Evolutionary conservation across 176 grass and related monocot genomes (phyloP), one percentile per base, ranked within the genome.

Genomic region (Carex parvula): DNA sequence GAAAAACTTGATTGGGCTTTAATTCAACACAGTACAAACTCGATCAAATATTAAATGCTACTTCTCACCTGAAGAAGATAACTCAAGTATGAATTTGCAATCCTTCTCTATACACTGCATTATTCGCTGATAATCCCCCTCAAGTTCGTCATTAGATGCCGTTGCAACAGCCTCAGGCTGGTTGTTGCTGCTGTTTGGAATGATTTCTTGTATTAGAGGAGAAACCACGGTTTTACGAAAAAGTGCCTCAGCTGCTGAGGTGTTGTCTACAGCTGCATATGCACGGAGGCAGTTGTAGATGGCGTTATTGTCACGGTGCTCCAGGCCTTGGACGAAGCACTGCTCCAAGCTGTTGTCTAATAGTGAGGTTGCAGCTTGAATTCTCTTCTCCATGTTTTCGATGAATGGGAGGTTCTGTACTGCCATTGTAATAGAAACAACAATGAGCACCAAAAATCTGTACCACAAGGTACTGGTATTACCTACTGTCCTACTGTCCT

Each of bases 341-440:
- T 65, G 81, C 79, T 92, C 91, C 62, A 99, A 88, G 78, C 89
- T 95, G 80, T 88, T 86, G 89, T 95, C 93, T 80, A 99, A 87
- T 88, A 92, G 85, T 93, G 87, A 89, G 69, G 88, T 93, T 64
- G 93, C 89, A 68, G 88, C 86, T 81, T 95, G 93, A 83, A 92
- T 92, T 82, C 96, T 95, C 86, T 99, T 99, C 85, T 99, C 96
- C 93, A 99, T 92, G 93, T 99, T 99, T 86, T 90, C 93, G 77
- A 95, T 99, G 83, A 99, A 99, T 62, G 96, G 96, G 70, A 99
- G 93, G 84, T 99, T 95, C 96, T 99, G 96, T 85, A 99, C 93
- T 99, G 93, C 91, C 92, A 93, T 83, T 60, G 7, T 81, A 86
- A 89, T 73, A 62, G 84, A 87, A 50, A 56, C 63, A 64, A 73